Base-by-base conservation (phyloP, 352 stramenopile species). In the Phytopythium kandeliae region DNA sequence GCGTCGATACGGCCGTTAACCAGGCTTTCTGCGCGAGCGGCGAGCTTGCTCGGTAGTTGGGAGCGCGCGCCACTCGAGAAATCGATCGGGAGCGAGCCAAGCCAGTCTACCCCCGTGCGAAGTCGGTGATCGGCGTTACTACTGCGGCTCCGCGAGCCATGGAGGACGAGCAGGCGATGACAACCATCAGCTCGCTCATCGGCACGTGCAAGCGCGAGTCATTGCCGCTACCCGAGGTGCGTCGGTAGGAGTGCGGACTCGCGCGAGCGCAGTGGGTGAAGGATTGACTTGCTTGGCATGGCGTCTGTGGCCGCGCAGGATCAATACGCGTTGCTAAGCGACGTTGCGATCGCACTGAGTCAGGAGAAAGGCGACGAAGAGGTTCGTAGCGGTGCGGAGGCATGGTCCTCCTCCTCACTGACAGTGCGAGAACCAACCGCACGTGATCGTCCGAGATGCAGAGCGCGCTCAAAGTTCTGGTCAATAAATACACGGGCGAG, bases 191-290 rank as follows among this genome's bases (percentile, higher is more conserved):
- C 21, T 5, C 13, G 8, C 51, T 36, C 26, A 45, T 25, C 55
- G 55, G 10, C 62, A 60, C 17, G 58, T 19, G 40, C 61, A 46
- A 26, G 38, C 48, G 45, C 45, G n/a, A 9, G n/a, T 21, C 45
- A 7, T 19, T 40, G 28, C 45, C 45, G 9, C n/a, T 51, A 10
- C 45, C 45, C 12, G 19, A 38, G 8, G 45, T 51, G 19, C 19
- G 43, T 37, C 26, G 26, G 3, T 38, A n/a, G n/a, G n/a, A n/a
- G n/a, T n/a, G n/a, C n/a, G n/a, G n/a, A n/a, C n/a, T n/a, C n/a
- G n/a, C n/a, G n/a, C n/a, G n/a, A n/a, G n/a, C n/a, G n/a, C n/a
- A n/a, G n/a, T n/a, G n/a, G n/a, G n/a, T n/a, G n/a, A n/a, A n/a
- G n/a, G n/a, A n/a, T n/a, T n/a, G n/a, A n/a, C n/a, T n/a, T n/a